phyloP scores from a whole-genome alignment of 1,284 basidiomycete species.

The Gomphus sp. region DNA sequence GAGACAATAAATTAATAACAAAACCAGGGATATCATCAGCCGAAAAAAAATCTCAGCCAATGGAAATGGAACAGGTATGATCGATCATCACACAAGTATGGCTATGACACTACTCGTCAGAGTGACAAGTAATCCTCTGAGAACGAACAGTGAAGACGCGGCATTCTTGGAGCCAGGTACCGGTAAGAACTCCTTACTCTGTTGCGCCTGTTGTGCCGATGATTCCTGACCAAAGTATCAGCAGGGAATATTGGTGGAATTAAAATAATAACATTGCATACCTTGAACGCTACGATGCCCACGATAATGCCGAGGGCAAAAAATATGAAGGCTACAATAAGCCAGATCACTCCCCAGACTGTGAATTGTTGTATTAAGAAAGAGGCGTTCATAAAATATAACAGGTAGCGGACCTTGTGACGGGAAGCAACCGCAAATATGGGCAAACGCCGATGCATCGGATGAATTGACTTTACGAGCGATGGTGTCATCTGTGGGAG shows the following conservation, averaged over 20 bases:
- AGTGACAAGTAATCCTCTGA: neutral
- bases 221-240: constrained; percentile 36
- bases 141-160: neutral
- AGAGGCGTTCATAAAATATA: neutral
- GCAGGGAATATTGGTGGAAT: neutral
- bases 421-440: constrained; percentile 76
- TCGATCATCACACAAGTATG: neutral
- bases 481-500: constrained; percentile 70
- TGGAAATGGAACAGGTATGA: neutral
- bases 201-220: constrained; percentile 38
- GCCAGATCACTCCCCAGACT: constrained; percentile 91
- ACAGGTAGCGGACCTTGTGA: constrained; percentile 41
- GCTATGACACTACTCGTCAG: neutral
- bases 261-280: constrained; percentile 19
- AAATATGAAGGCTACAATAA: constrained; percentile 72
- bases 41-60: neutral
- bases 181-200: constrained; percentile 50
- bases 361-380: constrained; percentile 4
- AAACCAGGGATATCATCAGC: neutral
- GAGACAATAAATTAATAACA: neutral
- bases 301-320: constrained; percentile 79
- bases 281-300: constrained; percentile 83
- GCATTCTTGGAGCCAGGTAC: constrained; percentile 46
- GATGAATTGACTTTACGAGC: constrained; percentile 85
- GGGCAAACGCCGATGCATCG: constrained; percentile 86